These are phyloP conservation scores for Phaeosphaeriaceae sp. DNA, from an alignment of 2,329 filamentous ascomycete species.

Conservation along the genomic window DNA sequence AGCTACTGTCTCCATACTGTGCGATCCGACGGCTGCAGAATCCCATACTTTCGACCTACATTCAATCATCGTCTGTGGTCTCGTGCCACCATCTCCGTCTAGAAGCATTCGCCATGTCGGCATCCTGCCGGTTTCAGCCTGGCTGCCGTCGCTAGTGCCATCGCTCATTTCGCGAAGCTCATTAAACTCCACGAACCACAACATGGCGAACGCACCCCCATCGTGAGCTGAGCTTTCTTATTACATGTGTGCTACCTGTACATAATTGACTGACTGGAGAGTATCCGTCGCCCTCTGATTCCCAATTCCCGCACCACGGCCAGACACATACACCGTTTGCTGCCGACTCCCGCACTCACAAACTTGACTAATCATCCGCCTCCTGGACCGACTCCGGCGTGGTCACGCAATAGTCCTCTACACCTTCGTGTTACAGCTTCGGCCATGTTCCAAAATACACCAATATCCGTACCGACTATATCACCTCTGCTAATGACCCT, in stretches of 20 bases:
- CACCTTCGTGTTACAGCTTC: neutral
- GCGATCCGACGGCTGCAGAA: neutral
- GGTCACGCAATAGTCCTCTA: slow-evolving; percentile 1
- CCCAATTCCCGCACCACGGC: slow-evolving; percentile 11
- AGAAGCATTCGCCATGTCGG: slow-evolving; percentile 15
- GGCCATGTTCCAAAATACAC: neutral
- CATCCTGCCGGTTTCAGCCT: slow-evolving; percentile 21
- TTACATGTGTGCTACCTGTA: slow-evolving; percentile 10
- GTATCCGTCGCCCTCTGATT: slow-evolving; percentile 7
- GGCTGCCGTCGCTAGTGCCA: slow-evolving; percentile 23
- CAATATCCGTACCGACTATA: neutral
- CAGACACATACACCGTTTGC: slow-evolving; percentile 1
- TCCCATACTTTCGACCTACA: neutral
- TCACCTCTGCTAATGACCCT: neutral
- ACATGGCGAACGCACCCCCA: slow-evolving; percentile 22
- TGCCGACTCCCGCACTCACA: slow-evolving; percentile 23
- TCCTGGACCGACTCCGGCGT: neutral
- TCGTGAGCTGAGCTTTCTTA: slow-evolving; percentile 17
- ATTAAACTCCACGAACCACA: slow-evolving; percentile 39
- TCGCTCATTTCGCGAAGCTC: slow-evolving; percentile 26
- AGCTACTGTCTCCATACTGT: neutral
- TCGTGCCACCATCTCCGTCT: neutral
- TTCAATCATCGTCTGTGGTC: neutral
- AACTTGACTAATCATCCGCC: neutral
- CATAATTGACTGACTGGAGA: slow-evolving; percentile 12